A percentile compares a stretch with the other conserved stretches of the same genome.
These are phyloP conservation scores for Picocystis sp. DNA, from an alignment of 163 green algal genomes.

Conservation along the genomic window DNA sequence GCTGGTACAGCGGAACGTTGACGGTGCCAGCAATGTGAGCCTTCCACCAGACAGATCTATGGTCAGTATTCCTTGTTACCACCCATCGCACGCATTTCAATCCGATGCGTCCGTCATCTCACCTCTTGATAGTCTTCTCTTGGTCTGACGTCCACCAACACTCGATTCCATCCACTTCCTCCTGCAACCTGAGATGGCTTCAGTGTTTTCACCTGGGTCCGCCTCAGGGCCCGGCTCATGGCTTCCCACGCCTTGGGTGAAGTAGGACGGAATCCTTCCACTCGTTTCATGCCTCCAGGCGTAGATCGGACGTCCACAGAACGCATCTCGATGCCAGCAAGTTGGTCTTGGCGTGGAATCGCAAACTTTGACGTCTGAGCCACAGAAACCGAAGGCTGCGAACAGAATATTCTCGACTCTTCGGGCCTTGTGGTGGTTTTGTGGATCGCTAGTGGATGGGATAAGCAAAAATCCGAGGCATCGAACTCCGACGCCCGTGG, in stretches of 20 bases:
- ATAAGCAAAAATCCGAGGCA: too few relatives aligned
- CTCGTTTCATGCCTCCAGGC: not conserved
- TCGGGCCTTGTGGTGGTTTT: too few relatives aligned
- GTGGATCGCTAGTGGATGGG: too few relatives aligned
- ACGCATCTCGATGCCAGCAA: too few relatives aligned
- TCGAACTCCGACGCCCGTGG: too few relatives aligned
- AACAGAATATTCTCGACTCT: too few relatives aligned
- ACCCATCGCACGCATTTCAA: not conserved
- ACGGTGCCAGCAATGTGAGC: constrained; percentile 4
- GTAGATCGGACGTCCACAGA: too few relatives aligned
- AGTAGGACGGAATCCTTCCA: constrained; percentile 1
- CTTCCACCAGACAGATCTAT: constrained; percentile 5
- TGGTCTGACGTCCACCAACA: not conserved
- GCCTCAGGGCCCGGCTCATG: not conserved
- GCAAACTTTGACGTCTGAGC: too few relatives aligned
- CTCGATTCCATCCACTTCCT: not conserved
- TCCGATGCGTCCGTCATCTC: not conserved
- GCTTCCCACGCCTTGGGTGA: not conserved
- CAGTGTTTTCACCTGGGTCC: not conserved
- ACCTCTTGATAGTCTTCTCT: not conserved
- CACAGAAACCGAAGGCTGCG: too few relatives aligned
- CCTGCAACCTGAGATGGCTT: not conserved
- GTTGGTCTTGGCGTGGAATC: too few relatives aligned
- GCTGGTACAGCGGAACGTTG: constrained; percentile 7
- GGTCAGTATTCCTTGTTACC: not conserved